These are phyloP conservation scores for Aspergillus avenaceus DNA, from an alignment of 495 filamentous ascomycete species.

Conservation along the genomic window DNA sequence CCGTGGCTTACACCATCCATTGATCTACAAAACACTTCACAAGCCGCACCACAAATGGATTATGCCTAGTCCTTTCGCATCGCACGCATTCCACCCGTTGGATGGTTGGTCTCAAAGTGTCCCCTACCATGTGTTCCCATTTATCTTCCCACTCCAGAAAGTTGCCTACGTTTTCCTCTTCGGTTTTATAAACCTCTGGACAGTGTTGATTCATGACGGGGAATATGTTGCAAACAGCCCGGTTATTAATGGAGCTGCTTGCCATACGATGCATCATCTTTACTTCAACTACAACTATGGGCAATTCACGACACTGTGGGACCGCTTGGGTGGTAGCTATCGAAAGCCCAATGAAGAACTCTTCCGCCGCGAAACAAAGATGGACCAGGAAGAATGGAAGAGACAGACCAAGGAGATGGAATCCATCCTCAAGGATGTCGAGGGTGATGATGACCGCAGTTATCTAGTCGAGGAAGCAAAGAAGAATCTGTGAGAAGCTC, in stretches of 20 bases:
- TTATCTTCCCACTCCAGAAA: constrained; percentile 92
- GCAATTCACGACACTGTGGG: constrained; percentile 95
- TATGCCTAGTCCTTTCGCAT: constrained; percentile 92
- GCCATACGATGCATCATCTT: constrained; percentile 95
- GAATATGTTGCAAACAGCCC: constrained; percentile 89
- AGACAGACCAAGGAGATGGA: constrained; percentile 85
- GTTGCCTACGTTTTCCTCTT: constrained; percentile 82
- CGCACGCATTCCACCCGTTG: constrained; percentile 90
- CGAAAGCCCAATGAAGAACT: constrained; percentile 81
- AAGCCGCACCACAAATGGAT: constrained; percentile 99
- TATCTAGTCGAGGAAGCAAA: constrained; percentile 52
- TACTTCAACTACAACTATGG: constrained; percentile 99
- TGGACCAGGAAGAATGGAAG: constrained; percentile 77
- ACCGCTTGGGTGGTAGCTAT: constrained; percentile 85
- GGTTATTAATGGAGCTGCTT: constrained; percentile 90
- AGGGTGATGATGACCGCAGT: constrained; percentile 79
- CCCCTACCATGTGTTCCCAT: constrained; percentile 91
- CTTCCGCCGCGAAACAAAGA: constrained; percentile 84
- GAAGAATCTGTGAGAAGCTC: constrained; percentile 35
- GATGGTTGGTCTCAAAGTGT: constrained; percentile 91
- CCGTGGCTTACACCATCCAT: constrained; percentile 79
- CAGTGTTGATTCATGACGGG: constrained; percentile 94
- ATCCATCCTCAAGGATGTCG: constrained; percentile 72
- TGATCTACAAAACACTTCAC: constrained; percentile 82
- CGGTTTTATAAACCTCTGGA: constrained; percentile 95